These are phyloP conservation scores for Phytopythium helicoides DNA, from an alignment of 352 stramenopile species.

Conservation along the genomic window DNA sequence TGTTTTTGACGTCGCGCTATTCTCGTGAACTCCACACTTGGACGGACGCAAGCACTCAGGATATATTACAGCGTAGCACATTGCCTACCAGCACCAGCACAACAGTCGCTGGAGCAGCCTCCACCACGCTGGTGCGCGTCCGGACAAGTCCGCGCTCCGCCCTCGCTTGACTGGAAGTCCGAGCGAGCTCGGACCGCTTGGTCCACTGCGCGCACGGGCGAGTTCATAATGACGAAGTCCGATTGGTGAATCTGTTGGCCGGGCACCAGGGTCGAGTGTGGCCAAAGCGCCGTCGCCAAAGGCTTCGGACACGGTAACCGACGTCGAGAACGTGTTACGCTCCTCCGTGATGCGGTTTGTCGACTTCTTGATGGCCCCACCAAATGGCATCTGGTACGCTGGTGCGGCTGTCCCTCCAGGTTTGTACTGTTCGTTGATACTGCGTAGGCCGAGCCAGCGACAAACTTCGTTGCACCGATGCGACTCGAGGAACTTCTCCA, in stretches of 20 bases:
- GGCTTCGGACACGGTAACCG: slow-evolving; percentile 74
- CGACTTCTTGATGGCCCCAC: slow-evolving; percentile 76
- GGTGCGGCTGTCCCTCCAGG: slow-evolving; percentile 70
- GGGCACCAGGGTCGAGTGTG: no score
- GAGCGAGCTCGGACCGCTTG: slow-evolving; percentile 1
- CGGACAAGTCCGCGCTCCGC: no score
- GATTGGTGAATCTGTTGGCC: no score
- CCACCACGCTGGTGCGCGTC: slow-evolving; percentile 13
- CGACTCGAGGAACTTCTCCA: slow-evolving; percentile 86
- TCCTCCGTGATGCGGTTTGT: slow-evolving; percentile 81
- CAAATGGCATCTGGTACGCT: slow-evolving; percentile 78
- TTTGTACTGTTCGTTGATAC: slow-evolving; percentile 81
- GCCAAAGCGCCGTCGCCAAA: slow-evolving; percentile 62
- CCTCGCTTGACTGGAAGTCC: slow-evolving; percentile 12
- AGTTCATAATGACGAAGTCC: slow-evolving; percentile 2
- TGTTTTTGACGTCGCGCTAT: neutral
- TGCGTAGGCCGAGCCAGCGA: slow-evolving; percentile 71
- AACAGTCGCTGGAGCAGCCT: slow-evolving; percentile 22
- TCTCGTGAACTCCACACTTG: neutral
- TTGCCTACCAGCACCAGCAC: slow-evolving; percentile 30
- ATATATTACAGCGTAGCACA: no score
- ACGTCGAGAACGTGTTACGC: slow-evolving; percentile 77
- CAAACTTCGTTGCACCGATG: slow-evolving; percentile 88
- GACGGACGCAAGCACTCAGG: no score
- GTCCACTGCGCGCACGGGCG: no score